Base-by-base conservation (phyloP, 75 land plant genomes). In the Pseudotsuga menziesii region DNA sequence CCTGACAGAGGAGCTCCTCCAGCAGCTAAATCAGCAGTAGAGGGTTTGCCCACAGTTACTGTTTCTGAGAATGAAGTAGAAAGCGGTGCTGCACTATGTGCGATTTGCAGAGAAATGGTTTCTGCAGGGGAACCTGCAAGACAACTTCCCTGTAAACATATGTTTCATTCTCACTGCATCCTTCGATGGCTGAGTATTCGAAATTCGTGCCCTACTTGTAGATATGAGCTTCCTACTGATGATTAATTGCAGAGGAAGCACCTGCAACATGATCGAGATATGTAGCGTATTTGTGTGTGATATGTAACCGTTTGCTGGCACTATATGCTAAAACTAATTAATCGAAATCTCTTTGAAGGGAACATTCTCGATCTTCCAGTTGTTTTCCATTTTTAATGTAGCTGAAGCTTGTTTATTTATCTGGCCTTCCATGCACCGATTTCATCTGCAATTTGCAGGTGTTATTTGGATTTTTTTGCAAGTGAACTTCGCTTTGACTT, bases 71-170 rank as follows among this genome's bases (percentile, higher is more conserved):
- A 80, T n/a, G 23, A 80, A 22, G 36, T 77, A 8, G 82, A 67
- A 0, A 41, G 27, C 20, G 81, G 57, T 22, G 25, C 52, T 44
- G 52, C 80, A 58, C 61, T 35, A n/a, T 86, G 88, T 75, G 82
- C 85, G 15, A 78, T 86, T 57, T 86, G 88, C 78, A 86, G 80
- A 83, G 86, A 86, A 61, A 61, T 27, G n/a, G 26, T 86, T 36
- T 20, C 13, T 14, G 15, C 78, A 1, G 78, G 25, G 41, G 86
- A 78, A 17, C 22, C 62, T 36, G 80, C 61, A 22, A 86, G 74
- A 66, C 27, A n/a, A 20, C 26, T 86, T 26, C 88, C 88, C 35
- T 86, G 88, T 36, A 57, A 19, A 7, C 88, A 86, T 80, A 23
- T 29, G 14, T 86, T 80, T 44, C 88, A 86, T 58, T 57, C 71